phyloP scores from a whole-genome alignment of 208 protist genomes.

The Wallacemonas sp. region DNA sequence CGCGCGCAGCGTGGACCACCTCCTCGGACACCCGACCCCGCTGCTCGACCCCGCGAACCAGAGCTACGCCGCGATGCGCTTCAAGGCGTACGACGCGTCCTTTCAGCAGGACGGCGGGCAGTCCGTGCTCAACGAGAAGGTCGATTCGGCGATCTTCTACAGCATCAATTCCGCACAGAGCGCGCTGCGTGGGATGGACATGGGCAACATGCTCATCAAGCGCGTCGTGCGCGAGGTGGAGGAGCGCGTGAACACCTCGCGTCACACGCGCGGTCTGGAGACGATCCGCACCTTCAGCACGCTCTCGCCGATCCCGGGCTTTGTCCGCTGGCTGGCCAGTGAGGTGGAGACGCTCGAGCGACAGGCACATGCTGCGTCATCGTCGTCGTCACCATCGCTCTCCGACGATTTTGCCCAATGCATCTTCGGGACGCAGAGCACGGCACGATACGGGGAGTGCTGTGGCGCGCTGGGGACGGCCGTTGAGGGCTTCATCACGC shows the following conservation, averaged over 20 bases:
- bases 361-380: not conserved
- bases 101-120: not conserved
- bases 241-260: conserved; percentile 60
- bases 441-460: not conserved
- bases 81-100: conserved; percentile 6
- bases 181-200: conserved; percentile 78
- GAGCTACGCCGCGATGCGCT: conserved; percentile 19
- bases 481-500: conserved; percentile 32
- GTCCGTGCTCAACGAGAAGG: conserved; percentile 29
- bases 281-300: conserved; percentile 76
- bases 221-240: conserved; percentile 81
- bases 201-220: conserved; percentile 90
- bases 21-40: conserved; percentile 56
- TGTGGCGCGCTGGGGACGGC: conserved; percentile 36
- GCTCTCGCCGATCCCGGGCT: conserved; percentile 84
- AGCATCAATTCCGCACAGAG: conserved; percentile 84
- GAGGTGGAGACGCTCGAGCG: conserved; percentile 51
- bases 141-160: conserved; percentile 89
- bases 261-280: conserved; percentile 28
- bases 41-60: conserved; percentile 34
- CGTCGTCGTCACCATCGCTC: not conserved
- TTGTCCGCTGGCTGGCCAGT: conserved; percentile 62
- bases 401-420: not conserved
- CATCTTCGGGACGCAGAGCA: conserved; percentile 38
- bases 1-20: conserved; percentile 53